These are phyloP conservation scores for Diaporthe batatas DNA, from an alignment of 2,329 filamentous ascomycete species.

Conservation along the genomic window DNA sequence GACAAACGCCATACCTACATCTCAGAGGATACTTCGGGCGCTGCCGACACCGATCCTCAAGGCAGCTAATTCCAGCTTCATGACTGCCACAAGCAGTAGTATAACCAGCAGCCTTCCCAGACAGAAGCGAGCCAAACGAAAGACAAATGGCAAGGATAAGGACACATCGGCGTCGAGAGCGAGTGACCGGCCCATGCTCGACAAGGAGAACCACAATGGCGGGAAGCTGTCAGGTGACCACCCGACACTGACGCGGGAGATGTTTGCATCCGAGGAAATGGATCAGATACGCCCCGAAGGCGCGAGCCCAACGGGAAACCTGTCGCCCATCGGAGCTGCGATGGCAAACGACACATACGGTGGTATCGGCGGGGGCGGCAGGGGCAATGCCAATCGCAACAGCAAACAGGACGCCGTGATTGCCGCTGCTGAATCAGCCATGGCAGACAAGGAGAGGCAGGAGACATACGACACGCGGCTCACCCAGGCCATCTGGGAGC, in stretches of 20 bases:
- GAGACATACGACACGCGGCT: constrained; percentile 84
- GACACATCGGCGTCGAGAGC: constrained; percentile 52
- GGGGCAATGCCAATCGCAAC: constrained; percentile 17
- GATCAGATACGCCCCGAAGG: constrained; percentile 57
- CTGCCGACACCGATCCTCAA: constrained; percentile 92
- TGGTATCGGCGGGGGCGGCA: constrained; percentile 20
- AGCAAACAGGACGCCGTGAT: constrained; percentile 52
- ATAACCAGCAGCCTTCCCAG: constrained; percentile 81
- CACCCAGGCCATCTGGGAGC: constrained; percentile 93
- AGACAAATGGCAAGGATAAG: constrained; percentile 53
- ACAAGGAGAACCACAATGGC: constrained; percentile 63
- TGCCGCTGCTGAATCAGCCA: constrained; percentile 69
- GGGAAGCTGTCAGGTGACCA: constrained; percentile 47
- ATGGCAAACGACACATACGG: constrained; percentile 36
- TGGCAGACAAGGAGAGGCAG: constrained; percentile 79
- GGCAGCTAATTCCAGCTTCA: constrained; percentile 95
- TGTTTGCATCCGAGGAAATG: constrained; percentile 61
- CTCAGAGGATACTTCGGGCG: constrained; percentile 89
- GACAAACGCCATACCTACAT: constrained; percentile 88
- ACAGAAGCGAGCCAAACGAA: constrained; percentile 53
- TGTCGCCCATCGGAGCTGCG: constrained; percentile 46
- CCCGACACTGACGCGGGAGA: constrained; percentile 44
- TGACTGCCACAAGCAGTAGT: constrained; percentile 90
- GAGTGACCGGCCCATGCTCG: constrained; percentile 51
- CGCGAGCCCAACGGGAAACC: constrained; percentile 43